These are phyloP conservation scores for Melaleuca quinquenervia DNA, from an alignment of 345 rosid genomes.

Conservation along the genomic window DNA sequence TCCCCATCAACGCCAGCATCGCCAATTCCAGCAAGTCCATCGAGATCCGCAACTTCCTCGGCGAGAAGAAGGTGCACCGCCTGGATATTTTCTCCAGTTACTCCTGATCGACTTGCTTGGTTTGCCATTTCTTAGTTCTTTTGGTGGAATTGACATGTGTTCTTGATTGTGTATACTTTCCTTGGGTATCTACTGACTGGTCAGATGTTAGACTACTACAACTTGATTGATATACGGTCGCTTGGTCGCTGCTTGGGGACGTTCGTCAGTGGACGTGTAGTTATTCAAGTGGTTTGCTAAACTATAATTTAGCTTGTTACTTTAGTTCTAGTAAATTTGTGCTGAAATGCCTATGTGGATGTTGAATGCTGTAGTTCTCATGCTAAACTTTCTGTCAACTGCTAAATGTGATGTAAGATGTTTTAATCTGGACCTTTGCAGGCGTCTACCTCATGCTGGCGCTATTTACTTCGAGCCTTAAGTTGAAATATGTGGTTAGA, in stretches of 20 bases:
- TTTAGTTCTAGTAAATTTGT: neutral
- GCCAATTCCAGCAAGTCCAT: constrained; percentile 6
- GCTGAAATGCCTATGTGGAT: neutral
- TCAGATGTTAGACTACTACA: neutral
- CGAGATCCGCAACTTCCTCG: constrained; percentile 24
- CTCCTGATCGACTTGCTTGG: neutral
- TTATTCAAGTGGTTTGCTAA: neutral
- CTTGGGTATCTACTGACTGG: neutral
- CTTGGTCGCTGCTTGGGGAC: neutral
- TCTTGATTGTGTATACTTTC: neutral
- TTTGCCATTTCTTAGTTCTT: neutral
- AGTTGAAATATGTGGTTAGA: neutral
- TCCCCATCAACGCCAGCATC: constrained; percentile 20
- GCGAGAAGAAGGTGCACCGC: constrained; percentile 14
- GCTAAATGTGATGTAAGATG: neutral
- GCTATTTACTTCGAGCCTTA: neutral
- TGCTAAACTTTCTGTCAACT: neutral
- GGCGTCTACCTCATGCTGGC: neutral
- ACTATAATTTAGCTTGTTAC: neutral
- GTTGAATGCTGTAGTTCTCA: neutral
- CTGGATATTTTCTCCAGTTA: neutral
- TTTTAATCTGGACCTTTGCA: neutral
- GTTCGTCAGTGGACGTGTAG: neutral
- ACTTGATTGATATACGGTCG: too few relatives aligned
- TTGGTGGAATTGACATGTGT: neutral